phyloP scores from a whole-genome alignment of 2,329 filamentous ascomycete species.

The Penicillium sp. region DNA sequence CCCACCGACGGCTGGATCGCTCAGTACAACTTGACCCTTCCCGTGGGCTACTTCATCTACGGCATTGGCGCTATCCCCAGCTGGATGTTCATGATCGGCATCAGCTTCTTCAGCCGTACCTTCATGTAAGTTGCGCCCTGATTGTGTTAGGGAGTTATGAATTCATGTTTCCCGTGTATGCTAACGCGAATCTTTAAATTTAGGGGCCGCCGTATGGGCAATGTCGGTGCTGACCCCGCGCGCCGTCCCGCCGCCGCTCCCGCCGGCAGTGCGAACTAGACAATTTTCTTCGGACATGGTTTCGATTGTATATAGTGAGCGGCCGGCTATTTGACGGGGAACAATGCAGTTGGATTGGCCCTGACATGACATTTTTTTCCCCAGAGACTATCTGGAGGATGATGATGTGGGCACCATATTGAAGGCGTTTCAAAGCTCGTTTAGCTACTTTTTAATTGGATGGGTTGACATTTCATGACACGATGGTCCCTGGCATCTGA shows the following conservation, averaged over 20 bases:
- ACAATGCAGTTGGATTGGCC: constrained; percentile 19
- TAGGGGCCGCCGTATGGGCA: constrained; percentile 32
- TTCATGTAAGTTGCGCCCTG: constrained; percentile 59
- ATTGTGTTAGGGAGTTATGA: too few relatives aligned
- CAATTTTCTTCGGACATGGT: constrained; percentile 6
- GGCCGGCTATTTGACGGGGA: constrained; percentile 18
- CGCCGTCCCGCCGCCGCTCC: constrained; percentile 20
- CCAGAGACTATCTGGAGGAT: not conserved
- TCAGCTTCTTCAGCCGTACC: constrained; percentile 64
- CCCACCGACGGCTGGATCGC: constrained; percentile 63
- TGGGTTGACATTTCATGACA: not conserved
- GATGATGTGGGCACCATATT: not conserved
- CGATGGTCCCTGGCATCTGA: too few relatives aligned
- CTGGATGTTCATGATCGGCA: constrained; percentile 67
- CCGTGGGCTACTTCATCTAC: constrained; percentile 61
- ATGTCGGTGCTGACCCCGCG: constrained; percentile 12
- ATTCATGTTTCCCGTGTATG: not conserved
- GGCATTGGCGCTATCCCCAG: constrained; percentile 62
- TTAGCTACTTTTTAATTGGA: constrained; percentile 1
- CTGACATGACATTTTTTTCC: not conserved
- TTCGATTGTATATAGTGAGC: constrained; percentile 40
- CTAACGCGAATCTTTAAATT: constrained; percentile 11
- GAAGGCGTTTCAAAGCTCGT: not conserved
- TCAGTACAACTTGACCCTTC: constrained; percentile 57
- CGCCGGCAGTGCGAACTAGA: constrained; percentile 29